Percentiles rank a stretch among this genome's conserved stretches.
These are phyloP conservation scores for Pueraria montana DNA, from an alignment of 306 rosid genomes.

Conservation along the genomic window DNA sequence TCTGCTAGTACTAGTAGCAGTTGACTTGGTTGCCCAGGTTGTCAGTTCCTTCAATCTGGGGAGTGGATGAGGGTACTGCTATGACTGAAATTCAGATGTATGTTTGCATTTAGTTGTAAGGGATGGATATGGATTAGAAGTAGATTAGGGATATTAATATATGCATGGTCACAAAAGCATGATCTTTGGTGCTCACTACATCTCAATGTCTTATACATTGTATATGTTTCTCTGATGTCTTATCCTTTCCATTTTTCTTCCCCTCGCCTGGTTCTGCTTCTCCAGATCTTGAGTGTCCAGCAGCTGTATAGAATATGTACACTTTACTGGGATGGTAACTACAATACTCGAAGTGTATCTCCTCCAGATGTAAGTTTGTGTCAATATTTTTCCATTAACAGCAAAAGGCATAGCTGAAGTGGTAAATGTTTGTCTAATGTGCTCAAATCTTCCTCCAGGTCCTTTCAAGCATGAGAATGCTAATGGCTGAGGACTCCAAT, in stretches of 20 bases:
- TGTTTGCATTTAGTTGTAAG: slow-evolving; percentile 3
- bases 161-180: slow-evolving; percentile 7
- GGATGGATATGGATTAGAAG: slow-evolving; percentile 1
- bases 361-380: slow-evolving; percentile 75
- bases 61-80: neutral
- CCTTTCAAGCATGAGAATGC: slow-evolving; percentile 84
- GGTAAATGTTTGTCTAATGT: slow-evolving; percentile 44
- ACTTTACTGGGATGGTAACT: slow-evolving; percentile 91
- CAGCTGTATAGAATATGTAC: slow-evolving; percentile 95
- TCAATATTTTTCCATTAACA: slow-evolving; percentile 2
- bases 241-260: slow-evolving; percentile 26
- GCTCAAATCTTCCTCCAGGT: slow-evolving; percentile 64
- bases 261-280: slow-evolving; percentile 40
- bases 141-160: neutral
- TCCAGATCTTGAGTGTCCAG: slow-evolving; percentile 90
- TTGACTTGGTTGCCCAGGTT: slow-evolving; percentile 5
- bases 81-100: neutral
- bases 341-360: slow-evolving; percentile 92
- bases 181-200: neutral
- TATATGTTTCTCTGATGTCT: slow-evolving; percentile 15
- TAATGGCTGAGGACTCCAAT: slow-evolving; percentile 87
- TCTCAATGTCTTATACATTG: neutral
- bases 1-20: slow-evolving; percentile 7
- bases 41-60: neutral
- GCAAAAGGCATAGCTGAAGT: slow-evolving; percentile 18